Base-by-base conservation (phyloP, 2,329 filamentous ascomycete genomes). In the Chrysosporium queenslandicum region DNA sequence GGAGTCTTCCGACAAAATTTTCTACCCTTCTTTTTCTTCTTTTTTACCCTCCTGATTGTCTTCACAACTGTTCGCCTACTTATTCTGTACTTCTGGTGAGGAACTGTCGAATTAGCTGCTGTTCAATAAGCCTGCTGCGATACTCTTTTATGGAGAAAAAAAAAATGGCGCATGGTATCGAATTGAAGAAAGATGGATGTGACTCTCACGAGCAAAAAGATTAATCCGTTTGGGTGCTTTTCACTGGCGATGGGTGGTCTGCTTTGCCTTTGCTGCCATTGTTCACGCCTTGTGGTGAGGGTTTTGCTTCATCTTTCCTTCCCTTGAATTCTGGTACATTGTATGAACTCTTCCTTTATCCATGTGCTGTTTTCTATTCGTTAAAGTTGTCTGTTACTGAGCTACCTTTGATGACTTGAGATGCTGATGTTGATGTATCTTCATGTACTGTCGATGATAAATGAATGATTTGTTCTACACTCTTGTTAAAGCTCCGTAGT, bases 71-170 rank as follows among this genome's bases (percentile, higher is more conserved):
- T n/a, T n/a, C n/a, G n/a, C n/a, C n/a, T n/a, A n/a, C n/a, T n/a
- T n/a, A n/a, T n/a, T n/a, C n/a, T n/a, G 49, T 51, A 51, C 23
- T 51, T 36, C n/a, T 51, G 49, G 49, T 45, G 49, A 45, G 49
- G 49, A 45, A 37, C 32, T 45, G 49, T 51, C 29, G 32, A 51
- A 29, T 27, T 51, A 18, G 27, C 40, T 45, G 30, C 49, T 37
- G 40, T 37, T 45, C 40, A 42, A 43, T 27, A 43, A 32, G 20
- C 47, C 39, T 23, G 39, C 23, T 45, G 39, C 48, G 41, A 36
- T 20, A 16, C 27, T 20, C 32, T 27, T n/a, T 50, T 41, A 32
- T 32, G 47, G 36, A 42, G 36, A 36, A 21, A 5, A 14, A 5
- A 46, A 34, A 16, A 8, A 7, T 37, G 32, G 30, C 30, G 45